Conservation (phyloP, 2,329 filamentous ascomycete species). For the Colletotrichum horii region DNA sequence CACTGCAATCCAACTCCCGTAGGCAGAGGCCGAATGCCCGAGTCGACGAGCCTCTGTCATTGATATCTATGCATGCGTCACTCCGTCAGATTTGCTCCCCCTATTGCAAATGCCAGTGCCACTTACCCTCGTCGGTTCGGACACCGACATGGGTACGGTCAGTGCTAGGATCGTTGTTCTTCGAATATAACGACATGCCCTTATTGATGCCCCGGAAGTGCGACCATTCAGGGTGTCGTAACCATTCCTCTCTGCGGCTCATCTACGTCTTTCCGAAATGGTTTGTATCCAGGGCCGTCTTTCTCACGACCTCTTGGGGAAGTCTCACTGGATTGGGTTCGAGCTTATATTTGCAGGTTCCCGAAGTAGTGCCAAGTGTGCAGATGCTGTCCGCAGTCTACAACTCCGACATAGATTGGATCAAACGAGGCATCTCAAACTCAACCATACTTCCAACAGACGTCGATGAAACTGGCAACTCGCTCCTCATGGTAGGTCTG, state of each 20-base stretch:
- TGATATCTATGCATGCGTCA: background rate
- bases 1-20: background rate
- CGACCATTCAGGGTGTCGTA: background rate
- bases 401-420: background rate
- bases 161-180: background rate
- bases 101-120: conserved; percentile 5
- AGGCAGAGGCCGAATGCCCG: background rate
- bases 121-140: background rate
- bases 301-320: background rate
- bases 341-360: background rate
- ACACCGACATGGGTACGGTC: background rate
- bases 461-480: background rate
- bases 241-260: background rate
- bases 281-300: background rate
- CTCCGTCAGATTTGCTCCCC: background rate
- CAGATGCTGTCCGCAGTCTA: background rate
- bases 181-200: background rate
- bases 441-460: background rate
- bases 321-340: background rate
- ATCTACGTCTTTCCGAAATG: background rate
- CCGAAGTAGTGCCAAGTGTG: background rate
- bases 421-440: background rate
- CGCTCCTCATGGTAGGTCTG: background rate
- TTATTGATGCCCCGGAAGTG: background rate
- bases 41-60: background rate